Conservation (phyloP, 2,329 filamentous ascomycete species). For the Diaporthe humulicola region DNA sequence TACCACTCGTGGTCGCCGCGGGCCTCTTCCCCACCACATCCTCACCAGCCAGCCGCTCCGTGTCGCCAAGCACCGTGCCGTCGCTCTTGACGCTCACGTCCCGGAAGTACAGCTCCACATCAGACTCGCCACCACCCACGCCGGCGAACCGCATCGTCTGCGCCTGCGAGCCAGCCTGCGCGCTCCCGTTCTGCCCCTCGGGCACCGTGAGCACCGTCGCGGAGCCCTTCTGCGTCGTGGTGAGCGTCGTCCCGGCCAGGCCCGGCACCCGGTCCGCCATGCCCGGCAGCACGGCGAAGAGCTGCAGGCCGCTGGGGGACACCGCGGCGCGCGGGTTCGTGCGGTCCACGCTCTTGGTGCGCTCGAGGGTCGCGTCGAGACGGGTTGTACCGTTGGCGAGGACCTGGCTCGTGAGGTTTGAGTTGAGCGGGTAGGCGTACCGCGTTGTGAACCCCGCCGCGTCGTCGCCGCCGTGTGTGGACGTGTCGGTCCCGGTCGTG, state of each 20-base stretch:
- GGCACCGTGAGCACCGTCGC: slow-evolving; percentile 64
- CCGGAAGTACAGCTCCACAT: slow-evolving; percentile 67
- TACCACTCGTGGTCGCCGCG: slow-evolving; percentile 18
- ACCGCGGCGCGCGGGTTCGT: slow-evolving; percentile 54
- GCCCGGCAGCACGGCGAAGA: slow-evolving; percentile 56
- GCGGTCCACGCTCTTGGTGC: slow-evolving; percentile 57
- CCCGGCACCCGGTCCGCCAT: slow-evolving; percentile 35
- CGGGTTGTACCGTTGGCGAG: slow-evolving; percentile 26
- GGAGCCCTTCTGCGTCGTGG: slow-evolving; percentile 69
- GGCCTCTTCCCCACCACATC: slow-evolving; percentile 13
- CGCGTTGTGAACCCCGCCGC: slow-evolving; percentile 47
- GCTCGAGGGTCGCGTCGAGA: slow-evolving; percentile 41
- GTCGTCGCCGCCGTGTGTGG: slow-evolving; percentile 20
- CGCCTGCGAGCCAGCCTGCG: slow-evolving; percentile 66
- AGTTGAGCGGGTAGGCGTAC: slow-evolving; percentile 73
- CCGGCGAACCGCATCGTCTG: slow-evolving; percentile 67
- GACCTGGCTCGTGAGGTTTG: slow-evolving; percentile 53
- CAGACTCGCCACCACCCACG: slow-evolving; percentile 42
- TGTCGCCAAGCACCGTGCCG: slow-evolving; percentile 27
- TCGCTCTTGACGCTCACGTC: slow-evolving; percentile 54
- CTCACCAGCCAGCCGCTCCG: slow-evolving; percentile 24
- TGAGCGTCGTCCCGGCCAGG: slow-evolving; percentile 54
- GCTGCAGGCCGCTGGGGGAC: slow-evolving; percentile 72
- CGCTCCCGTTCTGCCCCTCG: slow-evolving; percentile 55
- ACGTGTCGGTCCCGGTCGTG: slow-evolving; percentile 47